A percentile compares a stretch with the other conserved stretches of the same genome.
Evolutionary conservation across 208 protist genomes (phyloP).

Genomic region (Entamoeba histolytica): DNA sequence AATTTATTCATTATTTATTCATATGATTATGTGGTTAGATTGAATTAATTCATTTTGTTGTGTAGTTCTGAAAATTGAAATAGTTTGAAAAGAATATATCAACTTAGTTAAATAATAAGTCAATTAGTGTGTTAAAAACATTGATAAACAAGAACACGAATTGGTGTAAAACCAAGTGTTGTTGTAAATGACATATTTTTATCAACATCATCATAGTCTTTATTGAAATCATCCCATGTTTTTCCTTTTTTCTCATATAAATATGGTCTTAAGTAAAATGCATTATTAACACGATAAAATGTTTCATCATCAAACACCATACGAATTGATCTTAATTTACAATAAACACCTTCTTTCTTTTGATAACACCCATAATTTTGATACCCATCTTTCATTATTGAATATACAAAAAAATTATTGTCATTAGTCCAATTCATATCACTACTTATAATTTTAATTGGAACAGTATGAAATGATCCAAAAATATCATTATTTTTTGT

Average conservation of each 20-base stretch:
- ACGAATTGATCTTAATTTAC: neutral
- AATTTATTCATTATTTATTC: no score
- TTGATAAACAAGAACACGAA: neutral
- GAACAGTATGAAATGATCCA: neutral
- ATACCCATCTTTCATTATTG: neutral
- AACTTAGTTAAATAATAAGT: no score
- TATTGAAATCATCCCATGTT: neutral
- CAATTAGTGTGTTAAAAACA: neutral
- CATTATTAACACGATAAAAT: neutral
- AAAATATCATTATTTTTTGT: neutral
- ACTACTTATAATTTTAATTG: neutral
- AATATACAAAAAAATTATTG: neutral
- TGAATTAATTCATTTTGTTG: no score
- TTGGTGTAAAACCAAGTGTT: neutral
- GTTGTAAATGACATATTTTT: neutral
- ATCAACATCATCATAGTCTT: neutral
- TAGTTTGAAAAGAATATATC: no score
- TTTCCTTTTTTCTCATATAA: neutral
- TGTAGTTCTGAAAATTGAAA: no score
- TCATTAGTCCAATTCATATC: neutral
- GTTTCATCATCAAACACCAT: neutral
- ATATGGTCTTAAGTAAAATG: neutral
- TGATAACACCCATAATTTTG: neutral
- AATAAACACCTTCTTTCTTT: neutral
- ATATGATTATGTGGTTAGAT: no score